phyloP scores from a whole-genome alignment of 2,329 filamentous ascomycete genomes.

The Chalaropsis ovoidea region DNA sequence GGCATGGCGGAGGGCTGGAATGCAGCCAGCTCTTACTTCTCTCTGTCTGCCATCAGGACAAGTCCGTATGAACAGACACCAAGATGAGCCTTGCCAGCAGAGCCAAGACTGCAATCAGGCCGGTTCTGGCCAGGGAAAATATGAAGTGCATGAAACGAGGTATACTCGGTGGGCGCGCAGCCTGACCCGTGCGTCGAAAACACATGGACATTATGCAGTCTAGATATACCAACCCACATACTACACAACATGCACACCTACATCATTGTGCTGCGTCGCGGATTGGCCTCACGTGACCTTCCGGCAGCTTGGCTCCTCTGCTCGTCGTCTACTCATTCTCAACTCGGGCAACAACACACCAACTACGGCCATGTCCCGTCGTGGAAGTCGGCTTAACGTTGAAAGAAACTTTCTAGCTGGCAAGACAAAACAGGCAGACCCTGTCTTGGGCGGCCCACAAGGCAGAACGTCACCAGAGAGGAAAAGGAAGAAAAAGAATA shows the following conservation, averaged over 20 bases:
- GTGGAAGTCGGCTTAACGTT: background rate
- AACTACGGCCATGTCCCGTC: background rate
- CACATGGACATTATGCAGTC: background rate
- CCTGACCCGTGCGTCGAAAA: background rate
- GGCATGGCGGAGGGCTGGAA: background rate
- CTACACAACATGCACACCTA: background rate
- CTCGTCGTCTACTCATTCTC: too few species aligned
- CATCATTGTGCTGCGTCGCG: background rate
- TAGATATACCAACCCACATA: background rate
- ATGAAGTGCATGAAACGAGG: background rate
- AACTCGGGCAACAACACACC: background rate
- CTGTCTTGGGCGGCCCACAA: background rate
- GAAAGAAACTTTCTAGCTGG: background rate
- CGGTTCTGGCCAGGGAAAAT: background rate
- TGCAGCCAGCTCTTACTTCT: background rate
- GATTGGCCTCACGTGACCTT: too few species aligned
- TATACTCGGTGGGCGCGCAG: background rate
- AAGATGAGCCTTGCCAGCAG: background rate
- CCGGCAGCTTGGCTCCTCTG: background rate
- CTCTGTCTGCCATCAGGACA: background rate
- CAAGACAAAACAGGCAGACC: background rate
- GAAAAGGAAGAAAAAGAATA: too few species aligned
- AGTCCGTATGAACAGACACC: constrained; percentile 4
- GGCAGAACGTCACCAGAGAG: background rate
- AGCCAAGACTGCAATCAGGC: background rate